Conservation (phyloP, 31 red algal genomes). For the Porphyra umbilicalis region DNA sequence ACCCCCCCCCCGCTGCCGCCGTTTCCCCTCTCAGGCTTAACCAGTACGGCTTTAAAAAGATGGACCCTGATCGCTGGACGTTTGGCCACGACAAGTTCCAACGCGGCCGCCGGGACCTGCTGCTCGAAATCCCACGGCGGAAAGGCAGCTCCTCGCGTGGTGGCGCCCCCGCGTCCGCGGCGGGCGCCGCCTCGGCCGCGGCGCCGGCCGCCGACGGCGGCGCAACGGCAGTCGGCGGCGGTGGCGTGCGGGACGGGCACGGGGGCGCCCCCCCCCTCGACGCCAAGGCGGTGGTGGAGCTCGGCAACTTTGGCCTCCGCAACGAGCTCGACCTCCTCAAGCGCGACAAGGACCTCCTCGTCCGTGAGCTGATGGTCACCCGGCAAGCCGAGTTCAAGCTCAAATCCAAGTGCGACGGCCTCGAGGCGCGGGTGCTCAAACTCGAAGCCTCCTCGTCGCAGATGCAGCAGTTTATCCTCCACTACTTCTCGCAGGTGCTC, state of each 20-base stretch:
- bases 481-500: conserved; percentile 82
- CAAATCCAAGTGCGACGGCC: conserved; percentile 49
- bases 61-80: conserved; percentile 77
- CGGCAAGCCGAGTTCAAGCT: conserved; percentile 74
- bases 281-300: conserved; percentile 67
- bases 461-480: conserved; percentile 88
- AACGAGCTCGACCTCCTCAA: conserved; percentile 66
- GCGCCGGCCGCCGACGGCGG: not conserved
- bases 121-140: conserved; percentile 51
- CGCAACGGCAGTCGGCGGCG: not conserved
- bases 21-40: conserved; percentile 23
- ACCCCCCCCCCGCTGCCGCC: not conserved
- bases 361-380: conserved; percentile 79
- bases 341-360: conserved; percentile 82
- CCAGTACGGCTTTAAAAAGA: conserved; percentile 96
- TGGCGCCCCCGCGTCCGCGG: not conserved
- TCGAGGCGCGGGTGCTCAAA: conserved; percentile 55
- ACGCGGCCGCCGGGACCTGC: conserved; percentile 56
- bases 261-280: conserved; percentile 12
- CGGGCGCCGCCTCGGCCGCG: not conserved
- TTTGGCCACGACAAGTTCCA: conserved; percentile 86
- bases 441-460: conserved; percentile 68
- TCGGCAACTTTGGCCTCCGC: conserved; percentile 76
- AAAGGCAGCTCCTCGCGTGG: not conserved
- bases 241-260: not conserved